phyloP scores from a whole-genome alignment of 306 rosid species.

The Fragaria iinumae region DNA sequence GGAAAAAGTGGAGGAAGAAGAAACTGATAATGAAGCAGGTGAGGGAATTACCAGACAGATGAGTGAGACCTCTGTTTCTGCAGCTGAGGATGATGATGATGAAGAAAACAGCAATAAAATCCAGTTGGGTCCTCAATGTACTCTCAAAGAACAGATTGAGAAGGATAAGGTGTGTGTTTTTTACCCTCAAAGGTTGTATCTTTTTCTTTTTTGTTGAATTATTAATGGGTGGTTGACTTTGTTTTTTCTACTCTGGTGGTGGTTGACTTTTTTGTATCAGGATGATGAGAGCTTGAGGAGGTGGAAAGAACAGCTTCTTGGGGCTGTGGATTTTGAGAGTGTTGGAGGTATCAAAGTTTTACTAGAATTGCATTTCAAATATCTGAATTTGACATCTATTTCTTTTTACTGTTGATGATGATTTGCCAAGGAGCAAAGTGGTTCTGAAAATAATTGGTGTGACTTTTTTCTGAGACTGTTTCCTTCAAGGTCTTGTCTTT shows the following conservation, averaged over 20 bases:
- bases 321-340: conserved; percentile 48
- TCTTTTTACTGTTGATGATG: neutral
- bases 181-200: neutral
- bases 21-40: conserved; percentile 25
- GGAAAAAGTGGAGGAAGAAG: conserved; percentile 16
- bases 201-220: neutral
- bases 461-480: neutral
- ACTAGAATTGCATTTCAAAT: conserved; percentile 1
- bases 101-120: conserved; percentile 38
- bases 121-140: conserved; percentile 48
- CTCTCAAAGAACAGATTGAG: conserved; percentile 54
- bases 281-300: conserved; percentile 59
- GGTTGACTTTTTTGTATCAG: conserved; percentile 22
- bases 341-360: conserved; percentile 35
- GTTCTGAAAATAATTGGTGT: neutral
- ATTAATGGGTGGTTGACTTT: neutral
- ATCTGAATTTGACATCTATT: neutral
- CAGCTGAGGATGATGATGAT: conserved; percentile 43
- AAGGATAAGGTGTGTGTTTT: conserved; percentile 44
- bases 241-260: neutral
- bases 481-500: conserved; percentile 1
- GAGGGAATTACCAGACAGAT: conserved; percentile 21
- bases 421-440: neutral
- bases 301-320: conserved; percentile 62
- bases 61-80: conserved; percentile 34